Evolutionary conservation across 176 grass and related monocot genomes (phyloP), one percentile per base, ranked within the genome.

Genomic region (Oryza meyeriana): DNA sequence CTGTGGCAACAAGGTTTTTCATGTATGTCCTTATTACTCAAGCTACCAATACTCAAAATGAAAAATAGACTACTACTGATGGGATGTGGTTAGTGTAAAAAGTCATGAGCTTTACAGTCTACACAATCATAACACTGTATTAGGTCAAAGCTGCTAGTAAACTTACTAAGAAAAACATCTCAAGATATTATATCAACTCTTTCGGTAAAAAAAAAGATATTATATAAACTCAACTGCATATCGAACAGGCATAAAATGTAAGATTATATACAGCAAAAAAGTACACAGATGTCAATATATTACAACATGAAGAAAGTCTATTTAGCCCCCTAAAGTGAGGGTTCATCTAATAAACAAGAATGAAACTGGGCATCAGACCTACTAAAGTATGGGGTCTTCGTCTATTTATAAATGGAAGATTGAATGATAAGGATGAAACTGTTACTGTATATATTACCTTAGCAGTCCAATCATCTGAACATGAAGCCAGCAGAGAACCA

Each of bases 401-500:
- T 48, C 16, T 48, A 55, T 55, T 55, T 55, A 22, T 18, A 55
- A 55, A 55, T 59, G 20, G 55, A 59, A 59, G 20, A 3, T 59
- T 59, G 8, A 59, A 59, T 59, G 55, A 59, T 9, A 24, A 24
- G 8, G 18, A 24, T 59, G 55, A 59, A 59, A 59, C 9, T 59
- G n/a, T 59, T 59, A 25, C 8, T 55, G 48, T 55, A 75, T 29
- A 64, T 47, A 72, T 29, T 89, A 92, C 94, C 94, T 98, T 98
- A 71, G 96, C 90, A 73, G 92, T 98, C 34, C 89, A 86, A 75
- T 98, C 96, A 55, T 98, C 96, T 42, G 93, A 95, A 81, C 96
- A 98, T 66, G 96, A 98, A 81, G 96, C 96, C 90, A 98, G 85
- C 61, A 95, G 77, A 83, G 90, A 81, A 80, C 96, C 96, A 74